Conservation (phyloP, 1,284 basidiomycete genomes). For the Boletellus deceptivus region DNA sequence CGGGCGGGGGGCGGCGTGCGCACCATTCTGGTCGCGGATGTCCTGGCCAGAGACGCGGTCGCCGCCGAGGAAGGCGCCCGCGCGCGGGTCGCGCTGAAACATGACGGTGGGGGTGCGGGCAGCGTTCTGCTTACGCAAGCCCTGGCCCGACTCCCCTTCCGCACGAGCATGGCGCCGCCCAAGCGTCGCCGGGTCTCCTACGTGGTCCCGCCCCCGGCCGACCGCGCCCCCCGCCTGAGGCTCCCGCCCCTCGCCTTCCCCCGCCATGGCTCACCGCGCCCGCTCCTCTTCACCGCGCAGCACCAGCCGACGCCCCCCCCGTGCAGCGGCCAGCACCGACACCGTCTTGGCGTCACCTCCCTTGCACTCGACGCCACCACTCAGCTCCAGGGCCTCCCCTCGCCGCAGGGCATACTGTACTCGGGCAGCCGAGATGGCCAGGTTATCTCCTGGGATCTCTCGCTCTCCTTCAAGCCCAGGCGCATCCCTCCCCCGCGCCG, state of each 20-base stretch:
- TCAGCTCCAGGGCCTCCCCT: conserved; percentile 53
- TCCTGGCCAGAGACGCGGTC: conserved; percentile 94
- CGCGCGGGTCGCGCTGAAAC: conserved; percentile 84
- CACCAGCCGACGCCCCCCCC: conserved; percentile 17
- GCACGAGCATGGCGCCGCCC: conserved; percentile 35
- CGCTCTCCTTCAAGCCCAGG: conserved; percentile 56
- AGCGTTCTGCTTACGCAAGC: conserved; percentile 29
- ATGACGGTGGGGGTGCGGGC: conserved; percentile 37
- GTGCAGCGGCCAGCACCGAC: conserved; percentile 58
- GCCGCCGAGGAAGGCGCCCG: conserved; percentile 90
- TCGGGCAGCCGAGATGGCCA: conserved; percentile 92
- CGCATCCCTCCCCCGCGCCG: conserved; percentile 27
- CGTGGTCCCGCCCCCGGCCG: conserved; percentile 73
- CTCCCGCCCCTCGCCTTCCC: conserved; percentile 65
- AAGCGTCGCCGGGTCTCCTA: conserved; percentile 76
- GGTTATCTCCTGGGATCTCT: conserved; percentile 89
- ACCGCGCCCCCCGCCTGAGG: conserved; percentile 61
- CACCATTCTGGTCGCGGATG: conserved; percentile 96
- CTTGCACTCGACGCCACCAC: conserved; percentile 87
- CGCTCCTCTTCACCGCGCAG: conserved; percentile 56
- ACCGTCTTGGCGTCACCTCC: conserved; percentile 84
- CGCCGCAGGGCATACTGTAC: conserved; percentile 90
- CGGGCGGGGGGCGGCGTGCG: conserved; percentile 8
- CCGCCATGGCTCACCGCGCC: conserved; percentile 62
- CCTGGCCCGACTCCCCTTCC: neutral